Evolutionary conservation across 352 stramenopile species (phyloP).

Genomic region (Globisporangium nunn): DNA sequence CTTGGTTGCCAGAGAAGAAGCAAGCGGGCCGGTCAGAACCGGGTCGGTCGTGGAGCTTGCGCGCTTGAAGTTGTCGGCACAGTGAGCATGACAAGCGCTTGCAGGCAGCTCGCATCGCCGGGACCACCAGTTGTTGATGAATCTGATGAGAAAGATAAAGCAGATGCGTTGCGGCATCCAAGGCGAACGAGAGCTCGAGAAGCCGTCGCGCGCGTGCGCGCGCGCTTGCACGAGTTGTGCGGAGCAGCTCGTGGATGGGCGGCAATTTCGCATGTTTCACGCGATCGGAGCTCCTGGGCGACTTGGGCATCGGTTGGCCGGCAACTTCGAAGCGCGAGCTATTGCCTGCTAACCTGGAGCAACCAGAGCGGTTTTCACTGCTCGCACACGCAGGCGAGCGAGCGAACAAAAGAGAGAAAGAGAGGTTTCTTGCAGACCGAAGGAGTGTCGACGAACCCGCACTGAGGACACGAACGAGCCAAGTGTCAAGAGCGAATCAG

Average conservation of each 20-base stretch:
- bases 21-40: background rate
- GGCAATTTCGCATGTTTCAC: background rate
- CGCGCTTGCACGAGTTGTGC: background rate
- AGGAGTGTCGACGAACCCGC: too few species aligned
- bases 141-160: background rate
- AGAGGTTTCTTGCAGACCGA: background rate
- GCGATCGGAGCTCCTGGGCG: background rate
- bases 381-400: too few species aligned
- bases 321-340: background rate
- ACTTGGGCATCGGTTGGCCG: background rate
- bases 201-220: too few species aligned
- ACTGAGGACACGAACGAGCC: background rate
- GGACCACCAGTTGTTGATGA: background rate
- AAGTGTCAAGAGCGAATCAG: conserved; percentile 1
- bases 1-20: background rate
- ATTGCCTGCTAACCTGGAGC: too few species aligned
- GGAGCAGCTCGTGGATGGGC: background rate
- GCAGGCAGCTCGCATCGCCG: too few species aligned
- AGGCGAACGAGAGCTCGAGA: background rate
- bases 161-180: background rate
- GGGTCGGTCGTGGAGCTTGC: background rate
- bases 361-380: too few species aligned
- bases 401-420: background rate
- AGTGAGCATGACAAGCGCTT: background rate
- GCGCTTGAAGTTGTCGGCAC: background rate